phyloP scores from a whole-genome alignment of 2,329 filamentous ascomycete species.

The Sporothrix mexicana region DNA sequence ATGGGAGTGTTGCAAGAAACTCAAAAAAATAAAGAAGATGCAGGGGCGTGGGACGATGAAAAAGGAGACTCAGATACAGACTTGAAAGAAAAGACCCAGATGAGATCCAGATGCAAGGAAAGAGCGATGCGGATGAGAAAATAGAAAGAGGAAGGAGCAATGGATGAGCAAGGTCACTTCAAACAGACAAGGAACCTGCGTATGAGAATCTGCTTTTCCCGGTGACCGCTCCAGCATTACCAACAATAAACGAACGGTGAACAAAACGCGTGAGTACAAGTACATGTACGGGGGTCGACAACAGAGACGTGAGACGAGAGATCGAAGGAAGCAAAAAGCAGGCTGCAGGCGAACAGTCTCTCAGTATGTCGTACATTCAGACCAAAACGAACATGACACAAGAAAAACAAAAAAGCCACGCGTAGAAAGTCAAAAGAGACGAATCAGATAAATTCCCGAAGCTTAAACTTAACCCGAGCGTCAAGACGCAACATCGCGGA shows the following conservation, averaged over 20 bases:
- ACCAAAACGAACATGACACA: not conserved
- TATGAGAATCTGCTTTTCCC: constrained; percentile 16
- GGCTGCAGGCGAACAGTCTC: not conserved
- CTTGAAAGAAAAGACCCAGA: not conserved
- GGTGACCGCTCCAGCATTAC: constrained; percentile 7
- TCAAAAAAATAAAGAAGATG: constrained; percentile 1
- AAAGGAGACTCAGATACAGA: not conserved
- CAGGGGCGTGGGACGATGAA: constrained; percentile 9
- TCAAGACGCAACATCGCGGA: not conserved
- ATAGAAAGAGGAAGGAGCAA: constrained; percentile 12
- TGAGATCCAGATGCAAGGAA: not conserved
- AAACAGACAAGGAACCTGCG: not conserved
- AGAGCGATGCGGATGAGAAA: not conserved
- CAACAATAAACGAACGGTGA: not conserved
- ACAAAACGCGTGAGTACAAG: not conserved
- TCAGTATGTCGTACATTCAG: not conserved
- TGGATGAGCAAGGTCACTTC: not conserved
- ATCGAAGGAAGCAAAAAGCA: not conserved
- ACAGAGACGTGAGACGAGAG: not conserved
- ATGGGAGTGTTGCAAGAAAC: constrained; percentile 4
- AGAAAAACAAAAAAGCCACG: not conserved
- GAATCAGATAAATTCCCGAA: constrained; percentile 20
- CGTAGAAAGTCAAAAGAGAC: not conserved
- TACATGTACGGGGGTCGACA: constrained; percentile 1
- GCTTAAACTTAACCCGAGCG: not conserved